Evolutionary conservation across 768 basidiomycete species (phyloP), one percentile per base, ranked within the genome.

Genomic region (Agrocybe praecox): DNA sequence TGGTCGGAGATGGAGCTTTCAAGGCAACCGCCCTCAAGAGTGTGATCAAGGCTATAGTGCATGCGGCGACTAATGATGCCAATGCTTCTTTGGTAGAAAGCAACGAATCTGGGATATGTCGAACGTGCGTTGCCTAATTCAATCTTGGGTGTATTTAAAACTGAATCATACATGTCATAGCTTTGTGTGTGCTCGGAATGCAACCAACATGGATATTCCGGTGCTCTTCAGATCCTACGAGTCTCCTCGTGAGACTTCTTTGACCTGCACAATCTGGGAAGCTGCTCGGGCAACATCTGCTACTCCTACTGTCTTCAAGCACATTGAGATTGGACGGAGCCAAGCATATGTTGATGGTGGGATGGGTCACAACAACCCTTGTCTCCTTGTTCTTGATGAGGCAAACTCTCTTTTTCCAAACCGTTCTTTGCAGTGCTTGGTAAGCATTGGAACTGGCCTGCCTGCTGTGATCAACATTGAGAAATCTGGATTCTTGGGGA

Each of bases 181-280:
- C 5, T 53, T 53, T 32, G 52, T 53, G 24, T 53, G 52, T 17
- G 52, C 52, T 10, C 22, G 12, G 17, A 53, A 53, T 33, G 52
- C 43, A 9, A 12, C 44, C n/a, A 23, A 53, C 48, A 49, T 49
- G 48, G 19, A 49, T 29, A 44, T n/a, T n/a, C 51, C 40, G 11
- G 51, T 52, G 1, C 34, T 52, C 21, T 23, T 52, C 21, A 8
- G 51, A 6, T 43, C 36, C 4, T 52, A 52, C 21, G 36, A 52
- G 19, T 40, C 40, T 2, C 12, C 2, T 2, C 26, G 26, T 29
- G 15, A 52, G 17, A 8, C n/a, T 29, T 23, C 12, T 23, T 21
- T 42, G 1, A 26, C 11, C 6, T 46, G 40, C 42, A 46, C 24
- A 12, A 46, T 53, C 24, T 53, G 52, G 52, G 24, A 53, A 14